phyloP scores from a whole-genome alignment of 2,329 filamentous ascomycete genomes.

The Monosporascus sp. region DNA sequence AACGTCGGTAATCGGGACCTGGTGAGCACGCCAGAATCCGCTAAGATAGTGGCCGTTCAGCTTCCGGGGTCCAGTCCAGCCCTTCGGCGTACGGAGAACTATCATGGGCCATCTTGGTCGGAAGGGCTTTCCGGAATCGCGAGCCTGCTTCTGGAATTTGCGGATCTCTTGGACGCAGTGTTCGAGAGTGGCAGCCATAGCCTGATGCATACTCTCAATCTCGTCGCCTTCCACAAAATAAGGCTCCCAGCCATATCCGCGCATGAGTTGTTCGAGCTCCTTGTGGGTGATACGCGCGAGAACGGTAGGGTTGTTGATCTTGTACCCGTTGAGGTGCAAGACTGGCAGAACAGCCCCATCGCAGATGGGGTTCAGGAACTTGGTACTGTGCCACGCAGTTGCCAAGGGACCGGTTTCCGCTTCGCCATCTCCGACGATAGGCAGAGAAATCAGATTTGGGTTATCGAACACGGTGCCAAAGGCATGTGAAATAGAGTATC shows the following conservation, averaged over 20 bases:
- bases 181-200: conserved; percentile 73
- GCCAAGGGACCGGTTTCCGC: conserved; percentile 76
- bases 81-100: conserved; percentile 70
- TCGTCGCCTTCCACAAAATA: conserved; percentile 78
- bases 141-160: conserved; percentile 64
- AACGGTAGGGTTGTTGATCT: conserved; percentile 76
- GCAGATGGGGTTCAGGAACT: conserved; percentile 74
- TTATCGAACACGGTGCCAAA: conserved; percentile 74
- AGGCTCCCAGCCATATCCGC: conserved; percentile 72
- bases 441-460: conserved; percentile 67
- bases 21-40: conserved; percentile 76
- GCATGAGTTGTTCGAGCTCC: conserved; percentile 63
- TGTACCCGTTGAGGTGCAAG: conserved; percentile 77
- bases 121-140: conserved; percentile 63
- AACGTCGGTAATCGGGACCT: conserved; percentile 70
- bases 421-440: conserved; percentile 77
- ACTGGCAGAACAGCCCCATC: conserved; percentile 75
- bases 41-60: conserved; percentile 65
- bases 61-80: conserved; percentile 72
- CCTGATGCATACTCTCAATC: conserved; percentile 70
- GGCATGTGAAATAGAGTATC: conserved; percentile 75
- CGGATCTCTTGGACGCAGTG: conserved; percentile 65
- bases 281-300: conserved; percentile 69
- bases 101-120: conserved; percentile 76
- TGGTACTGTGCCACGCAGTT: conserved; percentile 76